A percentile compares a stretch with the other conserved stretches of the same genome.
These are phyloP conservation scores for Endoconidiophora polonica DNA, from an alignment of 2,329 filamentous ascomycete species.

Conservation along the genomic window DNA sequence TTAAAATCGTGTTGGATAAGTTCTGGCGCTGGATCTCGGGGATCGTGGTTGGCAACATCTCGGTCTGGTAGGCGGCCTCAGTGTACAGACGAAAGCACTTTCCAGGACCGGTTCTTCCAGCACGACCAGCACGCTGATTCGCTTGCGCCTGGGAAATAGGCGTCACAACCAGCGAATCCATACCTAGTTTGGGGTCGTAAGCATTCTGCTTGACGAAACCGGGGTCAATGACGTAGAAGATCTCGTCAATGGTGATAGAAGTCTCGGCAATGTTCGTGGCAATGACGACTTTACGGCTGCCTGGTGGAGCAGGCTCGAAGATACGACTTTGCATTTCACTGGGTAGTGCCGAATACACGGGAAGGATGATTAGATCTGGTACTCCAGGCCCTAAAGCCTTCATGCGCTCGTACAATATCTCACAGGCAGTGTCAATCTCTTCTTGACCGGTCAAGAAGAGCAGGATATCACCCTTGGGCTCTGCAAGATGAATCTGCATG, in stretches of 20 bases:
- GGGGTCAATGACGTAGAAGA: constrained; percentile 93
- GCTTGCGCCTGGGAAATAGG: constrained; percentile 95
- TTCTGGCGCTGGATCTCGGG: constrained; percentile 96
- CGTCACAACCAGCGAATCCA: constrained; percentile 91
- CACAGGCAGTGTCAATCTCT: constrained; percentile 89
- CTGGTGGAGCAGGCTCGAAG: constrained; percentile 80
- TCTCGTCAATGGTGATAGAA: constrained; percentile 92
- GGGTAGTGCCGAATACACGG: constrained; percentile 88
- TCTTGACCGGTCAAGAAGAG: constrained; percentile 94
- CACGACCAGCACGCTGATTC: constrained; percentile 82
- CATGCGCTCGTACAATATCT: constrained; percentile 89
- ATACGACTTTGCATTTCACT: constrained; percentile 88
- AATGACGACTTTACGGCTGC: constrained; percentile 84
- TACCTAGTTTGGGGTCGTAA: constrained; percentile 90
- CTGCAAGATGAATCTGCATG: constrained; percentile 94
- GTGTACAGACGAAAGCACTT: constrained; percentile 95
- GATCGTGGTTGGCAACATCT: constrained; percentile 92
- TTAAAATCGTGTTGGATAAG: constrained; percentile 78
- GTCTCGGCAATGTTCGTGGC: constrained; percentile 98
- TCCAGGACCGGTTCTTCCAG: constrained; percentile 84
- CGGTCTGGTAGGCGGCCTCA: constrained; percentile 84
- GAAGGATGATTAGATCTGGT: constrained; percentile 80
- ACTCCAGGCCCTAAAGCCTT: constrained; percentile 82
- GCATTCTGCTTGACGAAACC: constrained; percentile 97
- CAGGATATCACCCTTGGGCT: constrained; percentile 85